Evolutionary conservation across 1,284 basidiomycete species (phyloP).

Genomic region (Cronartium quercuum): DNA sequence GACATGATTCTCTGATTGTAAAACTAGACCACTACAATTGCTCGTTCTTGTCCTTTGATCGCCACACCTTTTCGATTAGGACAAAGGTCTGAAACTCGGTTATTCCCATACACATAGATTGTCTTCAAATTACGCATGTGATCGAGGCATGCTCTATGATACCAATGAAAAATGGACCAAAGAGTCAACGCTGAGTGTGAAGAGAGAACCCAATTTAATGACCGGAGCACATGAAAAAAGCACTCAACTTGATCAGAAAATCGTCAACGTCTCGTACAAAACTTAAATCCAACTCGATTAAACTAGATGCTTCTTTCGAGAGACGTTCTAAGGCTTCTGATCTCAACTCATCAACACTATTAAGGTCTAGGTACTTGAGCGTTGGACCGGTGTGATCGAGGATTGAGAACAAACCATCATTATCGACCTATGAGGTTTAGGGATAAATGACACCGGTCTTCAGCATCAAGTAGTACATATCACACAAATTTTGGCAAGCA

Average conservation of each 20-base stretch:
- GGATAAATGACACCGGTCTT: neutral
- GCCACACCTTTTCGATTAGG: slow-evolving; percentile 19
- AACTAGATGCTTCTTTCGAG: slow-evolving; percentile 52
- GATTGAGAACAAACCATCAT: slow-evolving; percentile 60
- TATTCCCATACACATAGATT: slow-evolving; percentile 24
- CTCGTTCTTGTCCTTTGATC: slow-evolving; percentile 27
- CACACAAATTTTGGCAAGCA: neutral
- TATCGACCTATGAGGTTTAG: slow-evolving; percentile 52
- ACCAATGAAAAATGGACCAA: no score
- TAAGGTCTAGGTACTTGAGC: slow-evolving; percentile 66
- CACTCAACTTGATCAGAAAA: slow-evolving; percentile 61
- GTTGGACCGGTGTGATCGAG: slow-evolving; percentile 63
- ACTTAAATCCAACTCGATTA: slow-evolving; percentile 69
- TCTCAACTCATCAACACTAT: slow-evolving; percentile 58
- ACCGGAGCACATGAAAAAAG: neutral
- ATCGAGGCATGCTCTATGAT: slow-evolving; percentile 13
- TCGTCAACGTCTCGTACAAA: slow-evolving; percentile 83
- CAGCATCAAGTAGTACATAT: no score
- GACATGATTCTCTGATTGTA: no score
- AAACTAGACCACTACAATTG: slow-evolving; percentile 7
- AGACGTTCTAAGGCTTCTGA: slow-evolving; percentile 7
- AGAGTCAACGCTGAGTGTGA: neutral
- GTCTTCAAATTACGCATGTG: slow-evolving; percentile 7
- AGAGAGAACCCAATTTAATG: neutral
- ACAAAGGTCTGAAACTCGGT: slow-evolving; percentile 29